A percentile compares a stretch with the other conserved stretches of the same genome.
phyloP scores from a whole-genome alignment of 2,329 filamentous ascomycete genomes.

The Aspergillus novoparasiticus region DNA sequence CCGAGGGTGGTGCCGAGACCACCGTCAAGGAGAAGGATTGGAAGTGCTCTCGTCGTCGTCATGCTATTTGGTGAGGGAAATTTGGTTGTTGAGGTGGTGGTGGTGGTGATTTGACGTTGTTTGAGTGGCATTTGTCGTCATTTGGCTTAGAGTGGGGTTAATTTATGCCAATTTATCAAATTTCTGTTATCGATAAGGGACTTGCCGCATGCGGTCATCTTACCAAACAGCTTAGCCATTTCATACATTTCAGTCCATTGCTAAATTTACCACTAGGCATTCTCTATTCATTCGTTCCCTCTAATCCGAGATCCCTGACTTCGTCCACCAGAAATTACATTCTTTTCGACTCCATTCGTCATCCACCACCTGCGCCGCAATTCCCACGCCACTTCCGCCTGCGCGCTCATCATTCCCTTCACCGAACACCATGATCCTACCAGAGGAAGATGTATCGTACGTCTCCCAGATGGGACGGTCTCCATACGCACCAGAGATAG shows the following conservation, averaged over 20 bases:
- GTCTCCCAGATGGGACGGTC: constrained; percentile 41
- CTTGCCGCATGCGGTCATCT: background rate
- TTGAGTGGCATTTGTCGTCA: background rate
- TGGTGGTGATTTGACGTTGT: background rate
- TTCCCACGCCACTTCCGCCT: constrained; percentile 41
- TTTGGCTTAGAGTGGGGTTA: background rate
- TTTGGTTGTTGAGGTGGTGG: background rate
- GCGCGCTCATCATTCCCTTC: constrained; percentile 53
- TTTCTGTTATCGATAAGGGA: background rate
- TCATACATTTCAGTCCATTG: too few relatives aligned
- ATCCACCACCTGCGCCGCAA: constrained; percentile 43
- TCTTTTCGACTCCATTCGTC: constrained; percentile 49
- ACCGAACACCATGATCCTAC: constrained; percentile 49
- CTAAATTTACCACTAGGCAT: background rate
- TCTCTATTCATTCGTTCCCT: too few relatives aligned
- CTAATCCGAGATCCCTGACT: constrained; percentile 30
- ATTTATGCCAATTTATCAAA: background rate
- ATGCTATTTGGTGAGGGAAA: background rate
- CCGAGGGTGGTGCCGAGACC: constrained; percentile 69
- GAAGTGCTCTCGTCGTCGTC: too few relatives aligned
- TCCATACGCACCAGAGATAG: constrained; percentile 27
- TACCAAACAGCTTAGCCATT: background rate
- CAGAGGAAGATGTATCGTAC: constrained; percentile 27
- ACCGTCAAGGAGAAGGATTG: constrained; percentile 59
- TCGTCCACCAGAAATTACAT: constrained; percentile 52